phyloP scores from a whole-genome alignment of 345 rosid species.

The Cardiospermum halicacabum region DNA sequence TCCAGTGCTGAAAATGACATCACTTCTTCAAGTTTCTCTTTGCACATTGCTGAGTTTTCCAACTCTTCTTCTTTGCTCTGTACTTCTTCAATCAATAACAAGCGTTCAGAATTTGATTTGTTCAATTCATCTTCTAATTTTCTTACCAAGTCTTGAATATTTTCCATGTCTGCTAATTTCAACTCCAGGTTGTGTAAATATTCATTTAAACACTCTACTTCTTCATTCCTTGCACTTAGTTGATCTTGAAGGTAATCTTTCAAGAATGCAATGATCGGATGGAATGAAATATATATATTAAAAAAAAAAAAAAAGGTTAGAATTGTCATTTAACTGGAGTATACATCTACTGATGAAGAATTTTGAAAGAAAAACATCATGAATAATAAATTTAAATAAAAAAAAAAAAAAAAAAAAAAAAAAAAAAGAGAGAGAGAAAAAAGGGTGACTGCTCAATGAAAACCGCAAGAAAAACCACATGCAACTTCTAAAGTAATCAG shows the following conservation, averaged over 20 bases:
- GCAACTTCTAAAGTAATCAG: neutral
- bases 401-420: no score
- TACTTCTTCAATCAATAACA: slow-evolving; percentile 47
- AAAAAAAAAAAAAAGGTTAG: no score
- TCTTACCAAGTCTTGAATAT: slow-evolving; percentile 34
- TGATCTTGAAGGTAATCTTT: slow-evolving; percentile 88
- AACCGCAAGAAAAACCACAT: slow-evolving; percentile 3
- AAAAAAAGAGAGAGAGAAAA: no score
- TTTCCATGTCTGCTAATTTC: slow-evolving; percentile 50
- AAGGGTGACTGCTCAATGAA: neutral
- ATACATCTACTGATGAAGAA: no score
- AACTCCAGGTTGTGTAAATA: slow-evolving; percentile 51
- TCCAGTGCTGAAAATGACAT: slow-evolving; percentile 52
- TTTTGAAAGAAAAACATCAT: no score
- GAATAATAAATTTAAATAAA: no score
- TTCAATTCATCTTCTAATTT: slow-evolving; percentile 50
- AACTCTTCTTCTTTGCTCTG: slow-evolving; percentile 59
- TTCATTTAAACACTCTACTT: slow-evolving; percentile 49
- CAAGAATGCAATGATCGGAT: slow-evolving; percentile 11
- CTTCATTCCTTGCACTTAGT: slow-evolving; percentile 51
- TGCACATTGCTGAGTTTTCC: slow-evolving; percentile 34
- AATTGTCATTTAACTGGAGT: slow-evolving; percentile 8
- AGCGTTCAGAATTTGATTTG: slow-evolving; percentile 41
- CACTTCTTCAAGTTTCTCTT: slow-evolving; percentile 72
- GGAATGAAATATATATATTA: no score